Base-by-base conservation (phyloP, 2,329 filamentous ascomycete species). In the Sporothrix pallida region DNA sequence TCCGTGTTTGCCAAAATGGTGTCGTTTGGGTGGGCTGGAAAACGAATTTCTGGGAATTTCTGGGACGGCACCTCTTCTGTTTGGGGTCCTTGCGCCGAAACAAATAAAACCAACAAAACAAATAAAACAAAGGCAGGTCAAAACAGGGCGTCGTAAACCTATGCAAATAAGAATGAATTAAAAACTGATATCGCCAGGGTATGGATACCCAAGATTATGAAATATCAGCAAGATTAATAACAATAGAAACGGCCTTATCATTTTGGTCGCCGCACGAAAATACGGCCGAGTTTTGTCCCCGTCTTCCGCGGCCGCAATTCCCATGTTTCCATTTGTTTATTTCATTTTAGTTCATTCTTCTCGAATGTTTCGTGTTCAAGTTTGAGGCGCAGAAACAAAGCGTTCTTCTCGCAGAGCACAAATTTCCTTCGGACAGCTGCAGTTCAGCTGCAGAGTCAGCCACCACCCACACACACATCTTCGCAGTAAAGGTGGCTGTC, bases 81-180 rank as follows among this genome's bases (percentile, higher is more conserved):
- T 67, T 67, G 23, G 63, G 37, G 60, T 46, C n/a, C 6, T 65
- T 65, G 60, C 60, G 42, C 60, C 60, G 60, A 65, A 65, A 46
- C n/a, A 46, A 65, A 7, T 26, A 12, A 7, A 31, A 26, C 15
- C 20, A 31, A 26, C 60, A 37, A 63, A 63, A 44, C 8, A 63
- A 63, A 13, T 26, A 10, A 5, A 26, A 23, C 15, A 10, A 26
- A 26, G 5, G 5, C 31, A 37, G 31, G 31, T 37, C 31, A 7
- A 67, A 50, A 48, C n/a, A 67, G 46, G 44, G 17, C 20, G 44
- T 48, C 63, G 63, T 50, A 67, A 50, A 67, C 20, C 12, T 23
- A 17, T 52, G 15, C 48, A 1, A 46, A 46, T 7, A 37, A 46
- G 46, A 23, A 44, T 23, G 23, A 23, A 20, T 23, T 44, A 15